Evolutionary conservation across 2,329 filamentous ascomycete genomes (phyloP).

Genomic region (Colletotrichum lentis): DNA sequence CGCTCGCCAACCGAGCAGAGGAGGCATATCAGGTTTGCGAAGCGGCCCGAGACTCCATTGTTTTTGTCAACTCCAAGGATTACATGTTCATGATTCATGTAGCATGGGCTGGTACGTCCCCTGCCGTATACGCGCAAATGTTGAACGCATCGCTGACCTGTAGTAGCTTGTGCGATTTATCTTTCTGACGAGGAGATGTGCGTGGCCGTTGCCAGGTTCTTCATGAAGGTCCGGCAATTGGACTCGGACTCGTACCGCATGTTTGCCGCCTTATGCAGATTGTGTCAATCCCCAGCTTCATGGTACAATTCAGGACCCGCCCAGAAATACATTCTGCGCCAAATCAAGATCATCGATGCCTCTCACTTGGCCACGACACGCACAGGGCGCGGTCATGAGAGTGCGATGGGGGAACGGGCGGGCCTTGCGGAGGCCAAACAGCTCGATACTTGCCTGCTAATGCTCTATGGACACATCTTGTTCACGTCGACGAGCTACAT

Average conservation of each 20-base stretch:
- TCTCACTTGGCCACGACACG: conserved; percentile 47
- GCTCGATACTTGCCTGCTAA: conserved; percentile 82
- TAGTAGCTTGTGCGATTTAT: conserved; percentile 79
- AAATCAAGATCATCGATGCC: conserved; percentile 89
- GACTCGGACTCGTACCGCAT: conserved; percentile 84
- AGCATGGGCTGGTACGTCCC: conserved; percentile 72
- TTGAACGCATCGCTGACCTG: conserved; percentile 26
- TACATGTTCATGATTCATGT: conserved; percentile 78
- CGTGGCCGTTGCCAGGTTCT: conserved; percentile 76
- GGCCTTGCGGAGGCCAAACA: conserved; percentile 42
- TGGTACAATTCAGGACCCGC: conserved; percentile 83
- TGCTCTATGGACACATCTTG: conserved; percentile 90
- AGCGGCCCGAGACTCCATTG: conserved; percentile 78
- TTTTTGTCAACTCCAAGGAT: conserved; percentile 77
- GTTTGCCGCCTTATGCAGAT: conserved; percentile 78
- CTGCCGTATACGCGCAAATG: neutral
- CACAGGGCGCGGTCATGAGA: conserved; percentile 41
- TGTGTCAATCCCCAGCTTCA: conserved; percentile 75
- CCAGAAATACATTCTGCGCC: conserved; percentile 90
- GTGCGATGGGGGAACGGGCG: conserved; percentile 47
- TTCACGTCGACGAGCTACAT: conserved; percentile 84
- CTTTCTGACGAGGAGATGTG: conserved; percentile 82
- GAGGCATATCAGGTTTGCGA: conserved; percentile 84
- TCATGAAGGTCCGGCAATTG: conserved; percentile 84
- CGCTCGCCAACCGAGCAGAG: conserved; percentile 70